Percentiles rank a stretch among this genome's conserved stretches.
Conservation (phyloP, 768 basidiomycete species). For the Rhodocollybia butyracea region DNA sequence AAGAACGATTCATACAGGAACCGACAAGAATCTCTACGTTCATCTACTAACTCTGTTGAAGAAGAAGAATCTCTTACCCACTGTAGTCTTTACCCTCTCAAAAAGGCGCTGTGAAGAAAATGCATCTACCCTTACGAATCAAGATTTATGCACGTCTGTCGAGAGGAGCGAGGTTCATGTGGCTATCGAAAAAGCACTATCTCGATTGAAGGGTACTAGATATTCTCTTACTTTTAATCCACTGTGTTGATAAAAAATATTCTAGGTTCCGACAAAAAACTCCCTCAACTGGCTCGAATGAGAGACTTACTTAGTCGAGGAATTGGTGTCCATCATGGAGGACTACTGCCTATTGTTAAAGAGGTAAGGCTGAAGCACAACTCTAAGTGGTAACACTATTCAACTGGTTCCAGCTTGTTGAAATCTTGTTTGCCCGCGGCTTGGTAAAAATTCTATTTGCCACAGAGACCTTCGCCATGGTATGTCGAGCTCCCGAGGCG, state of each 20-base stretch:
- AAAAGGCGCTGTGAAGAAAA: constrained; percentile 98
- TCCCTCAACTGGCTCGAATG: constrained; percentile 93
- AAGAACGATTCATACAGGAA: constrained; percentile 60
- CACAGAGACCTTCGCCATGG: constrained; percentile 99
- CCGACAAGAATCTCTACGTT: constrained; percentile 91
- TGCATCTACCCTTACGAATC: constrained; percentile 82
- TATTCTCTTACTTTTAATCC: constrained; percentile 3
- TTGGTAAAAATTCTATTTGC: constrained; percentile 96
- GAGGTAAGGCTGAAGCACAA: constrained; percentile 61
- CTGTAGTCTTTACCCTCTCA: constrained; percentile 95
- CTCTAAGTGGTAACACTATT: too few relatives aligned
- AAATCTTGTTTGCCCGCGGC: constrained; percentile 93
- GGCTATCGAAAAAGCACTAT: constrained; percentile 87
- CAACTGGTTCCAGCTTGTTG: constrained; percentile 82
- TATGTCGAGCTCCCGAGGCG: constrained; percentile 28
- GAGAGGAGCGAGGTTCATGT: constrained; percentile 99
- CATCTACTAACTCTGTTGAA: constrained; percentile 84
- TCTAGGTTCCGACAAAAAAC: constrained; percentile 82
- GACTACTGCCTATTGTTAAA: constrained; percentile 93
- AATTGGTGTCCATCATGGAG: constrained; percentile 97
- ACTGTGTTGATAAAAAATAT: constrained; percentile 10
- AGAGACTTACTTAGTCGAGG: constrained; percentile 86
- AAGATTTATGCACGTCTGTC: constrained; percentile 81
- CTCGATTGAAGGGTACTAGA: constrained; percentile 78
- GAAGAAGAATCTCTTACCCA: constrained; percentile 85